Conservation (phyloP, 345 rosid genomes). For the Odontarrhena argentea region DNA sequence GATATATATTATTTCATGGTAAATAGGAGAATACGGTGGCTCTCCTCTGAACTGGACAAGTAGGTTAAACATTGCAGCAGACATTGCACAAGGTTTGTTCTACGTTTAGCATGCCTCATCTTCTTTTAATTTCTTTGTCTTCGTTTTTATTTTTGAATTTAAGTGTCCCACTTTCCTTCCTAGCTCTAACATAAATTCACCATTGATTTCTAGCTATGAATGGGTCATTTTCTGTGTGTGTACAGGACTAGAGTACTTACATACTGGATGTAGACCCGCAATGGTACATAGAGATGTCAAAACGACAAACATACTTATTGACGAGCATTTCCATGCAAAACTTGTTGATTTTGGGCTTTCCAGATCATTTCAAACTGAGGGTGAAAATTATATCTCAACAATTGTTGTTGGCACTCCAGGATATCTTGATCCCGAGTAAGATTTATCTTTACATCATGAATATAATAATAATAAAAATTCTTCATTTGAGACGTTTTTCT, state of each 20-base stretch:
- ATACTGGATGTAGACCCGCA: constrained; percentile 43
- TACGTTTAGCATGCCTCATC: background rate
- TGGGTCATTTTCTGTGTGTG: no score
- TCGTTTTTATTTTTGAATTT: no score
- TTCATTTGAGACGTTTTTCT: no score
- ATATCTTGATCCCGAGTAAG: constrained; percentile 53
- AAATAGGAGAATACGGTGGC: background rate
- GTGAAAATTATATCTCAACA: constrained; percentile 21
- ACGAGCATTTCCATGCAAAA: constrained; percentile 41
- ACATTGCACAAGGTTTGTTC: background rate
- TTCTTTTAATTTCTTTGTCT: no score
- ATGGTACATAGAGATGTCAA: constrained; percentile 48
- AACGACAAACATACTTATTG: constrained; percentile 41
- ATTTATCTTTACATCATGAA: no score
- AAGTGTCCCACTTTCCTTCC: no score
- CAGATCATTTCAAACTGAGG: constrained; percentile 31
- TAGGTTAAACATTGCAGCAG: background rate
- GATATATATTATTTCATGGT: no score
- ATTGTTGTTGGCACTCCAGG: constrained; percentile 24
- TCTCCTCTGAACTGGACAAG: background rate
- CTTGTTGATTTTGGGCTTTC: constrained; percentile 48
- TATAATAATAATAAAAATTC: no score
- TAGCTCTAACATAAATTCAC: no score
- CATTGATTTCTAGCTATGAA: no score
- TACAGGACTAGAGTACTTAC: constrained; percentile 46